Evolutionary conservation across 306 rosid genomes (phyloP).

Genomic region (Vicia faba): DNA sequence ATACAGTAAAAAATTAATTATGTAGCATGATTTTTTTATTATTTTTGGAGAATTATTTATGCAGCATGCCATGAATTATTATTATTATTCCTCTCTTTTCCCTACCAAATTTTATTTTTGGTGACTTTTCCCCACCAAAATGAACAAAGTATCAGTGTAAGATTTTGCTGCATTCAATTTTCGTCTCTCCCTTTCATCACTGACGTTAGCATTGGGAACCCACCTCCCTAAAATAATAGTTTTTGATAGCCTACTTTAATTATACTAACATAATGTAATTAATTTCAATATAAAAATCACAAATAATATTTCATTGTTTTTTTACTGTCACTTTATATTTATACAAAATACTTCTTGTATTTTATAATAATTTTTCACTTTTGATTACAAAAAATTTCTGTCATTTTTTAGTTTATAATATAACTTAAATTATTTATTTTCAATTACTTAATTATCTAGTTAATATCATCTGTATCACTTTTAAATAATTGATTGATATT

Average conservation of each 20-base stretch:
- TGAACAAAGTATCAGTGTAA: conserved; percentile 36
- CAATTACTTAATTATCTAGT: too few species aligned
- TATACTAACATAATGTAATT: background rate
- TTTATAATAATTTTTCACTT: too few species aligned
- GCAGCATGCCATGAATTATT: conserved; percentile 3
- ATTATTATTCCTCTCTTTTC: conserved; percentile 5
- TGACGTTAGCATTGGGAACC: conserved; percentile 84
- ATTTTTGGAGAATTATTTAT: background rate
- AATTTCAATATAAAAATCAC: too few species aligned
- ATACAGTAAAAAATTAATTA: background rate
- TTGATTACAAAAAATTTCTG: too few species aligned
- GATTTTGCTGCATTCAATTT: conserved; percentile 65
- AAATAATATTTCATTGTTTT: too few species aligned
- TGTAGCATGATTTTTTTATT: background rate
- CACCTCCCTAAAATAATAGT: conserved; percentile 47
- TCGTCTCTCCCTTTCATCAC: conserved; percentile 49
- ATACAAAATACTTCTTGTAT: too few species aligned
- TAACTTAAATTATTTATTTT: too few species aligned
- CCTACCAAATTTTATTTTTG: conserved; percentile 2
- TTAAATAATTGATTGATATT: too few species aligned
- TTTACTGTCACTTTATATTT: too few species aligned
- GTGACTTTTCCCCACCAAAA: conserved; percentile 35
- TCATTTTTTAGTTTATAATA: too few species aligned
- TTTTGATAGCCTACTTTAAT: conserved; percentile 13
- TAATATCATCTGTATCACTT: too few species aligned